Evolutionary conservation across 495 filamentous ascomycete species (phyloP), one percentile per base, ranked within the genome.

Genomic region (Podospora appendiculata): DNA sequence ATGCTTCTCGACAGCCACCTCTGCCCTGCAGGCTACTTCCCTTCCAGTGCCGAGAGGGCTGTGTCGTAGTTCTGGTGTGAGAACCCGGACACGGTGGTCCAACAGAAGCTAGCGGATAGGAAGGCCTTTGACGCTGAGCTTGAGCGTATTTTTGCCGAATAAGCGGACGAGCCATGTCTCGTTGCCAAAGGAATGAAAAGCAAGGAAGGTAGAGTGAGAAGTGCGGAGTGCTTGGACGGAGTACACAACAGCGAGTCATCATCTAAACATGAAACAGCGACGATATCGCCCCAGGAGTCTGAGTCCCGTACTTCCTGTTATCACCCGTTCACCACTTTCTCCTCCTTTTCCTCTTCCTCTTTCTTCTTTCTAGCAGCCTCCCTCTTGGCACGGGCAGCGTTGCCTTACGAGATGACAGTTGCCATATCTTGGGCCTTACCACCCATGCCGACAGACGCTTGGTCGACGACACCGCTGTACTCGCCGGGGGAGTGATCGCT

Each of bases 1-100:
- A 54, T 53, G 48, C 50, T 65, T 35, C 32, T 68, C 10, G 54
- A 58, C 44, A 18, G 56, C 42, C 55, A 63, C 54, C 48, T 68
- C 14, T 44, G 48, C 39, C 64, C 12, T 1, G 1, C 9, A n/a
- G 42, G 43, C 55, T 38, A 7, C 53, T 32, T 53, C 2, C 46
- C 50, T 45, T 2, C 44, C 34, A 40, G 60, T 34, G 43, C 40
- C 32, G 52, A 54, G 39, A 46, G 50, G 47, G 54, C 53, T 8
- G 17, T 63, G 25, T 57, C 51, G 32, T 19, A 58, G 53, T 63
- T 58, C 14, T 56, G 53, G 53, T 56, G 43, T 34, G 32, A 56
- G 44, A 36, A 44, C 6, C 33, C 53, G 19, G 33, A 14, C 7
- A 17, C 36, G 11, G 48, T 56, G 8, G 38, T 51, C 36, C 12